These are phyloP conservation scores for Aureobasidium sp. DNA, from an alignment of 2,329 filamentous ascomycete genomes.

Conservation along the genomic window DNA sequence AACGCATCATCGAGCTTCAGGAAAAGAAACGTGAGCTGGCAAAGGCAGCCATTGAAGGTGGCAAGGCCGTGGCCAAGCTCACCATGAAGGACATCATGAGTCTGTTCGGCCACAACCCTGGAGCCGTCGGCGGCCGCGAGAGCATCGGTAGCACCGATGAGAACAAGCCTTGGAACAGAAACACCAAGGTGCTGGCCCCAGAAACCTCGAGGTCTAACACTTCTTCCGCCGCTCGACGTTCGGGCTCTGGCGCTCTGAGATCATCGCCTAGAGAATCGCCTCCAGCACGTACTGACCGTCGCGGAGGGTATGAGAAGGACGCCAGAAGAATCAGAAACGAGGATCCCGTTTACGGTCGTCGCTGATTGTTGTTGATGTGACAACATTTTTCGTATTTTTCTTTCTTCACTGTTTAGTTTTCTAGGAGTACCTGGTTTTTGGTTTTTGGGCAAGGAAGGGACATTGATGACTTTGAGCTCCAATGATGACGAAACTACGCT, in stretches of 20 bases:
- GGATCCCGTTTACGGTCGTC: slow-evolving; percentile 29
- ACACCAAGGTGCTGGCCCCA: slow-evolving; percentile 29
- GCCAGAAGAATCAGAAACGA: slow-evolving; percentile 20
- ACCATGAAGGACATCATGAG: slow-evolving; percentile 89
- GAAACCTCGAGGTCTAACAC: slow-evolving; percentile 19
- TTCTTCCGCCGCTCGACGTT: neutral
- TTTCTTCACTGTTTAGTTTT: neutral
- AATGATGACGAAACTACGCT: slow-evolving; percentile 1
- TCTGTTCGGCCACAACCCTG: slow-evolving; percentile 68
- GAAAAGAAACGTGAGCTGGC: slow-evolving; percentile 88
- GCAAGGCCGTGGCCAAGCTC: slow-evolving; percentile 71
- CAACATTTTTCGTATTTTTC: slow-evolving; percentile 9
- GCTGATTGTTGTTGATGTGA: slow-evolving; percentile 19
- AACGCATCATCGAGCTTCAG: slow-evolving; percentile 87
- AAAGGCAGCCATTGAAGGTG: slow-evolving; percentile 81
- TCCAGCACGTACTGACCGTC: slow-evolving; percentile 10
- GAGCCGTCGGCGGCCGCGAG: slow-evolving; percentile 28
- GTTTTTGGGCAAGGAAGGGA: neutral
- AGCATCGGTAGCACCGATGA: slow-evolving; percentile 8
- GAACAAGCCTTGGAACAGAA: slow-evolving; percentile 33
- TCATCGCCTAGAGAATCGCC: neutral
- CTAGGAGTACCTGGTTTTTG: neutral
- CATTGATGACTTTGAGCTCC: neutral
- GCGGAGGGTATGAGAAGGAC: slow-evolving; percentile 16
- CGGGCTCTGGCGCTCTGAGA: neutral